phyloP scores from a whole-genome alignment of 495 filamentous ascomycete genomes.

The Talaromyces proteolyticus region DNA sequence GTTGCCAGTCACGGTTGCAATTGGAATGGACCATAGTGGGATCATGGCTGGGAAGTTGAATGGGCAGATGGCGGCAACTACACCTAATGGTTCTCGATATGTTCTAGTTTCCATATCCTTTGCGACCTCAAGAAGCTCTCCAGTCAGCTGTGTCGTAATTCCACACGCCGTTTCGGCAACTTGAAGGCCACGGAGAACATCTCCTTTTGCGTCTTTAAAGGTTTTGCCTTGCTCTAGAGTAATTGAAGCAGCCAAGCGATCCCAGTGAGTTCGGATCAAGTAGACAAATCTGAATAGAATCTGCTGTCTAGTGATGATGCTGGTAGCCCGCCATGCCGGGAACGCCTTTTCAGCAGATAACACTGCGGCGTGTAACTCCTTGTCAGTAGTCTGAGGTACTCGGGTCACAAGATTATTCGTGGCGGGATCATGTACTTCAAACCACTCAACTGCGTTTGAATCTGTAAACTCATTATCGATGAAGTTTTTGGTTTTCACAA shows the following conservation, averaged over 20 bases:
- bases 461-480: slow-evolving; percentile 53
- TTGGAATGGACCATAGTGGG: background rate
- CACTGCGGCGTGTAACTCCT: slow-evolving; percentile 70
- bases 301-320: slow-evolving; percentile 69
- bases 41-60: slow-evolving; percentile 32
- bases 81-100: slow-evolving; percentile 75
- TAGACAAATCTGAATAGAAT: slow-evolving; percentile 84
- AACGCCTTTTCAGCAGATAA: slow-evolving; percentile 74
- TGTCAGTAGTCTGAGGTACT: slow-evolving; percentile 78
- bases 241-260: slow-evolving; percentile 79
- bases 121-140: slow-evolving; percentile 78
- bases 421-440: slow-evolving; percentile 90
- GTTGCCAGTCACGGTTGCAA: slow-evolving; percentile 77
- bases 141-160: slow-evolving; percentile 76
- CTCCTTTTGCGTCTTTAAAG: slow-evolving; percentile 77
- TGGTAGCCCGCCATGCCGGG: slow-evolving; percentile 66
- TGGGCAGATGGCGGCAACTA: slow-evolving; percentile 83
- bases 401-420: slow-evolving; percentile 93
- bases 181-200: slow-evolving; percentile 79
- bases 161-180: slow-evolving; percentile 82
- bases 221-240: slow-evolving; percentile 90
- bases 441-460: slow-evolving; percentile 74
- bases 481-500: background rate
- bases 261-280: slow-evolving; percentile 81
- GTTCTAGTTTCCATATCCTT: slow-evolving; percentile 89